These are phyloP conservation scores for Penicillium griseofulvum DNA, from an alignment of 2,329 filamentous ascomycete species.

Conservation along the genomic window DNA sequence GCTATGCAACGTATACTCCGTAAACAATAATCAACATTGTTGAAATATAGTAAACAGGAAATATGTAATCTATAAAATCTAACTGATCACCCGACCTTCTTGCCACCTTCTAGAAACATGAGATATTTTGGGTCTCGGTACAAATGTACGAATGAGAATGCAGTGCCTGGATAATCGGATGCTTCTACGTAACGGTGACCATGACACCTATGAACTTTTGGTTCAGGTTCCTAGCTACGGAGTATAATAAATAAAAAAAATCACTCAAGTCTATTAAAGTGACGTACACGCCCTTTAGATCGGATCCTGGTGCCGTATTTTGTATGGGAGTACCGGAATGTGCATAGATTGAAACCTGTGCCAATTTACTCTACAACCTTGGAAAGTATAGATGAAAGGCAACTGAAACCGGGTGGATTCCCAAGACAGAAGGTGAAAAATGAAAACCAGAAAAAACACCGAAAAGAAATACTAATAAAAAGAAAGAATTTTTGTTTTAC, in stretches of 20 bases:
- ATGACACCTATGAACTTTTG: background rate
- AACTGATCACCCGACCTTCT: conserved; percentile 15
- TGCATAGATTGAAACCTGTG: background rate
- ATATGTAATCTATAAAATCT: conserved; percentile 1
- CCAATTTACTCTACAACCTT: background rate
- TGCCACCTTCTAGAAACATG: conserved; percentile 26
- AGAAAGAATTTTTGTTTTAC: background rate
- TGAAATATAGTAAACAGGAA: conserved; percentile 1
- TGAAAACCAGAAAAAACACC: background rate
- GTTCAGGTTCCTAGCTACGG: background rate
- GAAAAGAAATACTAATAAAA: background rate
- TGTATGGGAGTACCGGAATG: background rate
- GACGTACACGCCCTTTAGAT: background rate
- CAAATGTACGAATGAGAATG: conserved; percentile 15
- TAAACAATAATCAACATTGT: too few species aligned
- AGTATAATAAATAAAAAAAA: background rate
- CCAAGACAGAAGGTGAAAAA: background rate
- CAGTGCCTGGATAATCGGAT: conserved; percentile 11
- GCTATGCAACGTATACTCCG: background rate
- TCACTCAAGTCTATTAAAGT: background rate
- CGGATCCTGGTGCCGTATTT: background rate
- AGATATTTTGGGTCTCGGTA: conserved; percentile 9
- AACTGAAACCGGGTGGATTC: conserved; percentile 5
- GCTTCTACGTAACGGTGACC: conserved; percentile 2
- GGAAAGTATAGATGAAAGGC: background rate